phyloP scores from a whole-genome alignment of 208 protist species.

The Acanthamoeba sp. region DNA sequence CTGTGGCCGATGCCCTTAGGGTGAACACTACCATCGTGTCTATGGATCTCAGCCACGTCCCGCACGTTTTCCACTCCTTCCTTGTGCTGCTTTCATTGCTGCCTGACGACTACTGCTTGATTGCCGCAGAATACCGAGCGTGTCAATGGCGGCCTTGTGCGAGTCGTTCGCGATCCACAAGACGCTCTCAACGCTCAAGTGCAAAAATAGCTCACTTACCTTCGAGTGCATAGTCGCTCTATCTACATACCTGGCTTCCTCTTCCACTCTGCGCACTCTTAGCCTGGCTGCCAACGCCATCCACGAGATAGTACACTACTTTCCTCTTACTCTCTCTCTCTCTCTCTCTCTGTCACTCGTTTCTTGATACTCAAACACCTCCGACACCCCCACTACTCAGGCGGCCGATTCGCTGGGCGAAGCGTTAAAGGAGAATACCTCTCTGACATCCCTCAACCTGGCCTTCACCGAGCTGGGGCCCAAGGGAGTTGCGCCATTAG shows the following conservation, averaged over 20 bases:
- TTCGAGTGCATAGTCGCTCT: neutral
- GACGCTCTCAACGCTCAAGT: slow-evolving; percentile 9
- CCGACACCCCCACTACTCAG: neutral
- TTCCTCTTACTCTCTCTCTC: neutral
- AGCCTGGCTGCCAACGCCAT: slow-evolving; percentile 49
- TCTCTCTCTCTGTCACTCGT: neutral
- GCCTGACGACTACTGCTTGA: neutral
- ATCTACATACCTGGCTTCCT: neutral
- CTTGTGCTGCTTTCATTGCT: neutral
- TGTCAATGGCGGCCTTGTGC: neutral
- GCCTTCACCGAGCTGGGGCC: neutral
- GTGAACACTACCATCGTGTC: slow-evolving; percentile 57
- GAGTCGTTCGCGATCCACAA: slow-evolving; percentile 26
- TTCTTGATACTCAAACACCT: neutral
- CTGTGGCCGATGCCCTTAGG: slow-evolving; percentile 20
- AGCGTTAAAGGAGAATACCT: slow-evolving; percentile 2
- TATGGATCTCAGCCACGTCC: slow-evolving; percentile 33
- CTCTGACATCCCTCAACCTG: slow-evolving; percentile 24
- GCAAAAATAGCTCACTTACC: neutral
- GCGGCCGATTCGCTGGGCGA: slow-evolving; percentile 33
- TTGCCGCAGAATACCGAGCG: neutral
- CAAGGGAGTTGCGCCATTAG: neutral
- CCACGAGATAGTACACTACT: neutral
- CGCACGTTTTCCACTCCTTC: neutral
- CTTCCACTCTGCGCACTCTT: neutral